Conservation (phyloP, 108 stramenopile species). For the Fistulifera pelliculosa region DNA sequence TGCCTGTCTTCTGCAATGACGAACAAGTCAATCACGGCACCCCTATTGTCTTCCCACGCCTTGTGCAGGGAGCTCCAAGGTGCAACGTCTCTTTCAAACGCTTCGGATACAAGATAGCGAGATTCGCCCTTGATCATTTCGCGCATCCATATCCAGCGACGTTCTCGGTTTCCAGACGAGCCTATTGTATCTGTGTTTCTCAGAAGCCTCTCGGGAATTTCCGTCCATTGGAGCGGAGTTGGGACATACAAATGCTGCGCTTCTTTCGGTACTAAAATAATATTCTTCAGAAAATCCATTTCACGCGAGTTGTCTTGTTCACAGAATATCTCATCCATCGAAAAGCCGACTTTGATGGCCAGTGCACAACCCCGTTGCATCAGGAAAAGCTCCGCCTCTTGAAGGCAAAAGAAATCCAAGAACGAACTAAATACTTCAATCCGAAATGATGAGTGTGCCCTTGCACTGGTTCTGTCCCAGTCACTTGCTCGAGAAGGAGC, state of each 20-base stretch:
- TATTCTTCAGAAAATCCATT: too few species aligned
- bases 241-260: too few species aligned
- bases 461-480: too few species aligned
- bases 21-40: slow-evolving; percentile 7
- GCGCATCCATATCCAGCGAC: slow-evolving; percentile 31
- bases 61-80: not conserved
- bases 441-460: slow-evolving; percentile 2
- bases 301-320: not conserved
- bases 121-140: slow-evolving; percentile 18
- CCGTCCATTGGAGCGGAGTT: too few species aligned
- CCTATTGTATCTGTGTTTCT: too few species aligned
- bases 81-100: slow-evolving; percentile 28
- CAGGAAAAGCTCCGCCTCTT: not conserved
- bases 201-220: too few species aligned
- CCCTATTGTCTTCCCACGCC: slow-evolving; percentile 3
- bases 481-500: too few species aligned
- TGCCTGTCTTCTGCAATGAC: not conserved
- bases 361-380: slow-evolving; percentile 1
- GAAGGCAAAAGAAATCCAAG: slow-evolving; percentile 12
- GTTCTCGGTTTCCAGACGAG: too few species aligned
- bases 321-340: slow-evolving; percentile 10
- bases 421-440: slow-evolving; percentile 3
- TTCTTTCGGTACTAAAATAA: too few species aligned
- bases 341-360: slow-evolving; percentile 1
- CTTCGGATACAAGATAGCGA: slow-evolving; percentile 26